Base-by-base conservation (phyloP, 192 early-diverging fungal genomes). In the Rhizoclosmatium globosum region DNA sequence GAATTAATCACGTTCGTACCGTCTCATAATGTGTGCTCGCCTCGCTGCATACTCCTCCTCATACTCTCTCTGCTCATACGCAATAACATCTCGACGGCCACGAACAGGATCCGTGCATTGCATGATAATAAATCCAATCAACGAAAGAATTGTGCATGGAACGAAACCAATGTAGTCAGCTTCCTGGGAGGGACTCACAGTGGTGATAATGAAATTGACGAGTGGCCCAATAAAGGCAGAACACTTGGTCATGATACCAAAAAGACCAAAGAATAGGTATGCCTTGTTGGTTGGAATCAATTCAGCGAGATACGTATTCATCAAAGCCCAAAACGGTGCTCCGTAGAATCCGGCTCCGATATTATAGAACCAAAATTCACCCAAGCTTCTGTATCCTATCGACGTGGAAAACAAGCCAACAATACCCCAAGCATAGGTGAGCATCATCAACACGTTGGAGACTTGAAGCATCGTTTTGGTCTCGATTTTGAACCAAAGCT, bases 251-350 rank as follows among this genome's bases (percentile, higher is more conserved):
- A 73, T 78, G 64, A 85, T 81, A 62, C 84, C 84, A 76, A 85
- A 85, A 19, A 85, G 69, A n/a, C 73, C 81, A 58, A 85, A 85
- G 59, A 85, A 85, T 58, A 85, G 64, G 71, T 85, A 81, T 57
- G 83, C 83, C 61, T 82, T 83, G n/a, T 79, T 83, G 19, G 48
- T 43, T 1, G 84, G 84, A 31, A 85, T 60, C 44, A 85, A 61
- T 46, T 85, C 84, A 19, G 83, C 56, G 38, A 85, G 58, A 57
- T 84, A 68, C 21, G 84, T 85, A 74, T 85, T 82, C 64, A 77
- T 75, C 59, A 79, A 81, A 47, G 84, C 84, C 64, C 77, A 83
- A 45, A 77, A 81, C 9, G 82, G 82, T 17, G 82, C 78, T 31
- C 62, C 68, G 47, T 67, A 83, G 23, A 83, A 53, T 31, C 82